phyloP scores from a whole-genome alignment of 495 filamentous ascomycete genomes.

The Geoglossum glabrum region DNA sequence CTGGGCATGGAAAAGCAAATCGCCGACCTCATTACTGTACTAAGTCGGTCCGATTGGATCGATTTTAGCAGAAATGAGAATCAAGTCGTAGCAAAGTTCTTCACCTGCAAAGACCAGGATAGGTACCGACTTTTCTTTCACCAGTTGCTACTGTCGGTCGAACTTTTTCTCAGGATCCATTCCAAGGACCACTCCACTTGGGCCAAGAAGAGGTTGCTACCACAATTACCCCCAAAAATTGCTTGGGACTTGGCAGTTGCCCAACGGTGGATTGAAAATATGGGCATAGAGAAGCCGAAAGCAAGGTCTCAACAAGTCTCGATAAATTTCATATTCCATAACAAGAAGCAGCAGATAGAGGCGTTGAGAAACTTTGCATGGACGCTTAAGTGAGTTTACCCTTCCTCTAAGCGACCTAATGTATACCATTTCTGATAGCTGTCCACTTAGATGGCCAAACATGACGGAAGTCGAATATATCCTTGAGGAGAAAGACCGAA shows the following conservation, averaged over 20 bases:
- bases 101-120: conserved; percentile 27
- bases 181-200: conserved; percentile 28
- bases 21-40: conserved; percentile 40
- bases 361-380: conserved; percentile 43
- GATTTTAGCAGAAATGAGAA: conserved; percentile 43
- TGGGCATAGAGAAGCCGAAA: conserved; percentile 33
- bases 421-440: background rate
- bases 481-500: conserved; percentile 34
- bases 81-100: conserved; percentile 44
- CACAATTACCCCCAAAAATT: conserved; percentile 41
- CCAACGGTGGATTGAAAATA: conserved; percentile 44
- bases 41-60: conserved; percentile 42
- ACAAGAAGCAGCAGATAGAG: conserved; percentile 42
- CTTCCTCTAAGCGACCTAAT: background rate
- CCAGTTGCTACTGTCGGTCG: conserved; percentile 47
- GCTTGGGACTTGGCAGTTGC: conserved; percentile 50
- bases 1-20: conserved; percentile 46
- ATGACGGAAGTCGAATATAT: conserved; percentile 36
- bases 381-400: conserved; percentile 36
- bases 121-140: conserved; percentile 44
- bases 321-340: conserved; percentile 31
- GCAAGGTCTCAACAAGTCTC: conserved; percentile 21
- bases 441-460: conserved; percentile 34
- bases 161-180: conserved; percentile 42
- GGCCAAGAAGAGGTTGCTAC: conserved; percentile 34